phyloP scores from a whole-genome alignment of 2,329 filamentous ascomycete species.

The Zalaria obscura region DNA sequence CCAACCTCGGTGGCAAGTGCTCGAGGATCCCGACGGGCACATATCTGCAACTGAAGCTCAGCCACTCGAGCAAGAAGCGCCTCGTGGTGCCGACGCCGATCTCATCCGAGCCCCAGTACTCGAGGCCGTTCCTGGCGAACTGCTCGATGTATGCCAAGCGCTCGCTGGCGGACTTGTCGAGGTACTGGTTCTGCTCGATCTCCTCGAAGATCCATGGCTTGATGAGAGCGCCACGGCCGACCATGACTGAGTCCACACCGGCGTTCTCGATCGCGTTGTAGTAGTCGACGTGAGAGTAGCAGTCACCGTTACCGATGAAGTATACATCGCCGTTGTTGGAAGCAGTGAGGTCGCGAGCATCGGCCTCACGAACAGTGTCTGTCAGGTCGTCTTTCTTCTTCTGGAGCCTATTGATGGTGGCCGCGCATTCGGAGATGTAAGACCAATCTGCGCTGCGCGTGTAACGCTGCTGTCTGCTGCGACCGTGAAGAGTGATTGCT shows the following conservation, averaged over 20 bases:
- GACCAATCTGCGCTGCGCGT: constrained; percentile 84
- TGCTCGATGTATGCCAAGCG: constrained; percentile 75
- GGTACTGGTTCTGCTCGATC: constrained; percentile 78
- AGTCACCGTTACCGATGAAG: constrained; percentile 94
- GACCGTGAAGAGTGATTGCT: constrained; percentile 88
- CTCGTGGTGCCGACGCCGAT: constrained; percentile 81
- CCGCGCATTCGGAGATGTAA: constrained; percentile 83
- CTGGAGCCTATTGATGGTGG: constrained; percentile 70
- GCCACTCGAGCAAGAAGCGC: constrained; percentile 86
- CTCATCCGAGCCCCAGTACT: constrained; percentile 93
- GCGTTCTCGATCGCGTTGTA: constrained; percentile 60
- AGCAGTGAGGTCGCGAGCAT: constrained; percentile 58
- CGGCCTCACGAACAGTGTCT: constrained; percentile 68
- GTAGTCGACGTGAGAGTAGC: constrained; percentile 87
- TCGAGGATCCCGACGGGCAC: constrained; percentile 82
- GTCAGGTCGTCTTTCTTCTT: constrained; percentile 47
- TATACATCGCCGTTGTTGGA: constrained; percentile 56
- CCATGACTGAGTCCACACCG: constrained; percentile 87
- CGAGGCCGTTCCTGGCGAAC: constrained; percentile 79
- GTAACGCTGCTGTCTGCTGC: constrained; percentile 88
- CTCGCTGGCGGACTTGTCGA: constrained; percentile 87
- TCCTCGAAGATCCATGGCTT: constrained; percentile 99
- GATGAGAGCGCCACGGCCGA: constrained; percentile 87
- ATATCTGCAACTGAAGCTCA: constrained; percentile 88
- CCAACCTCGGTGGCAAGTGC: constrained; percentile 71